Evolutionary conservation across 2,329 filamentous ascomycete genomes (phyloP), one percentile per base, ranked within the genome.

Genomic region (Fusarium aywerte): DNA sequence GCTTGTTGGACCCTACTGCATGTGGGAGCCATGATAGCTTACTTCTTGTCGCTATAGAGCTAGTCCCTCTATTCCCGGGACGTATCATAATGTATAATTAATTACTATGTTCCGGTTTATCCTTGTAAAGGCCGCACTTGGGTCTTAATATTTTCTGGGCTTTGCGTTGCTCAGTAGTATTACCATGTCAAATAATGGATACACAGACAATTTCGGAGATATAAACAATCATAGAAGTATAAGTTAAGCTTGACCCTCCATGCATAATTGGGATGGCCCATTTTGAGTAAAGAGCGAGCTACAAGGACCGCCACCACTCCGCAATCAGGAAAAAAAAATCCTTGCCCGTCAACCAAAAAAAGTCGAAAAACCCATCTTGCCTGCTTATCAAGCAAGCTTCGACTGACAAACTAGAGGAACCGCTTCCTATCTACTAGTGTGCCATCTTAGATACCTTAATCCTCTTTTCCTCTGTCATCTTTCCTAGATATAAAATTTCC

Each of bases 351-450:
- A 57, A 70, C 56, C 49, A 62, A 62, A 53, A 68, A 48, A 64
- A 20, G 40, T 43, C 29, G 57, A 58, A 64, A 71, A 72, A 61
- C 51, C 50, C 27, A 27, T 67, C 58, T 66, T 51, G 48, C 52
- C 62, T 74, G 72, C 72, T 74, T 74, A 73, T 68, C 69, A 74
- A 74, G 72, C 72, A 74, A 68, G 45, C 52, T 58, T 64, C 60
- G 48, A 68, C 65, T 65, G 53, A 68, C 63, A 58, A 62, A 65
- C 51, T 57, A 10, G 23, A 43, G 45, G 52, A 54, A 44, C 29
- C 5, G 31, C 47, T 40, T 40, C 39, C 21, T 18, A 16, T 54
- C 47, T 31, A 48, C 47, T 31, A 48, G 36, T 35, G 48, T 32
- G 15, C n/a, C 21, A 33, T 36, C 10, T 16, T 27, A 49, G 45